Percentiles rank a stretch among this genome's conserved stretches.
These are phyloP conservation scores for Aspergillus sp. DNA, from an alignment of 2,329 filamentous ascomycete species.

Conservation along the genomic window DNA sequence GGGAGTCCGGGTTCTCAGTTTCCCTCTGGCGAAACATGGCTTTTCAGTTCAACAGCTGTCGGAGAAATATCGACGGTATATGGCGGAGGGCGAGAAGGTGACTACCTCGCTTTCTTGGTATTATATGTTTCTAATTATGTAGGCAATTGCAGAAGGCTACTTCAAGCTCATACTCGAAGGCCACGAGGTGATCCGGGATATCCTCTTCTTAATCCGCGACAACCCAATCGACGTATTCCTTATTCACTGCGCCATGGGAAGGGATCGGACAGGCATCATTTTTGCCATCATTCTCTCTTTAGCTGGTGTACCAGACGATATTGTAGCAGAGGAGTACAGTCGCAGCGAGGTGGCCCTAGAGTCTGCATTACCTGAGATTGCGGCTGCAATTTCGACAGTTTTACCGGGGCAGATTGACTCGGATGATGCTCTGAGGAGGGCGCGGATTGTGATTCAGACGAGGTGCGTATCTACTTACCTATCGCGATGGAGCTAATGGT, in stretches of 20 bases:
- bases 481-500: neutral
- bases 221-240: neutral
- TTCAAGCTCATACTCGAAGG: neutral
- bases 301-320: neutral
- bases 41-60: neutral
- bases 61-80: constrained; percentile 3
- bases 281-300: neutral
- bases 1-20: neutral
- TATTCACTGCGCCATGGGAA: constrained; percentile 1
- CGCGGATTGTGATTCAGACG: neutral
- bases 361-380: neutral
- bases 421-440: neutral
- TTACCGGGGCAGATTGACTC: neutral
- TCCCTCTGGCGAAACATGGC: neutral
- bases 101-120: neutral
- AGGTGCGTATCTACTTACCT: neutral
- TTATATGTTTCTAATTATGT: neutral
- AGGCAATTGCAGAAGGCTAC: constrained; percentile 5
- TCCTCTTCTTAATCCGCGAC: neutral
- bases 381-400: neutral
- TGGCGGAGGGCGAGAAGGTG: neutral
- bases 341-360: neutral
- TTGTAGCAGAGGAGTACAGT: constrained; percentile 2
- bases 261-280: neutral
- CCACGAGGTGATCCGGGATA: neutral